Percentiles rank a stretch among this genome's conserved stretches.
Conservation (phyloP, 495 filamentous ascomycete genomes). For the Aspergillus bridgeri region DNA sequence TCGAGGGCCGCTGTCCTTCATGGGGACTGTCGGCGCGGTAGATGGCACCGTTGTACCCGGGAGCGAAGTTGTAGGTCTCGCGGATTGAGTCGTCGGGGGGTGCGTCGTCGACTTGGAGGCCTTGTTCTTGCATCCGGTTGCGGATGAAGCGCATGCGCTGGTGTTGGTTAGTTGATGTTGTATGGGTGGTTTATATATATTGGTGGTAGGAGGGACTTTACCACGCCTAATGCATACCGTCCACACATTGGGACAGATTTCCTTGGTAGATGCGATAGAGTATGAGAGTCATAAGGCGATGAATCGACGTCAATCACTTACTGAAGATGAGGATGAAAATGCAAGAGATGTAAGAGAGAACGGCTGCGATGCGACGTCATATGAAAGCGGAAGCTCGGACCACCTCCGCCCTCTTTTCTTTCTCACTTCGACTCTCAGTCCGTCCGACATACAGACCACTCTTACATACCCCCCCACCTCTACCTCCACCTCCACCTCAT, state of each 20-base stretch:
- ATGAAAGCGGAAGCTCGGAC: constrained; percentile 1
- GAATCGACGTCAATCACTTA: not conserved
- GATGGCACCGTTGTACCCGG: constrained; percentile 78
- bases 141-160: constrained; percentile 64
- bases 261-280: not conserved
- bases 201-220: constrained; percentile 28
- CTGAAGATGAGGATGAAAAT: not conserved
- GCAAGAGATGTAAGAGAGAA: not conserved
- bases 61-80: constrained; percentile 90
- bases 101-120: constrained; percentile 74
- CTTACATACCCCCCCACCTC: not conserved
- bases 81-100: constrained; percentile 71
- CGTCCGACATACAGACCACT: not conserved
- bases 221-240: constrained; percentile 75
- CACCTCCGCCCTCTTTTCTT: not conserved
- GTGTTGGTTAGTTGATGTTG: not conserved
- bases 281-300: not conserved
- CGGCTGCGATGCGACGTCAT: constrained; percentile 25
- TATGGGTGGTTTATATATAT: not conserved
- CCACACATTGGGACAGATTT: constrained; percentile 64
- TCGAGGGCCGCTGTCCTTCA: constrained; percentile 6
- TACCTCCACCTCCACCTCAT: not conserved
- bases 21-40: constrained; percentile 65
- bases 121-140: constrained; percentile 63
- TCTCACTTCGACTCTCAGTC: not conserved